Evolutionary conservation across 140 eudicot species (phyloP), one percentile per base, ranked within the genome.

Genomic region (Oenanthe javanica): DNA sequence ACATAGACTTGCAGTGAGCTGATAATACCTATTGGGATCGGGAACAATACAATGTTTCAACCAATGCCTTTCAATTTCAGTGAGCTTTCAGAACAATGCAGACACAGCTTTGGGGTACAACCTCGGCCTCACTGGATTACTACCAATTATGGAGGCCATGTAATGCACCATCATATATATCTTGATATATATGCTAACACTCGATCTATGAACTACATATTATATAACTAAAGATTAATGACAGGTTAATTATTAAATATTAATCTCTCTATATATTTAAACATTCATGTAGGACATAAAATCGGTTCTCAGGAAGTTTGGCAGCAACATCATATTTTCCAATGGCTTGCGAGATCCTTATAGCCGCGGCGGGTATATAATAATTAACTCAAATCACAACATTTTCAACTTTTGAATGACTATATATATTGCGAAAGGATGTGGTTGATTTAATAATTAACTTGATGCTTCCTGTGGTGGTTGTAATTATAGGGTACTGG

Each of bases 111-210:
- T 59, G 95, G 93, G 0, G 97, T 93, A 47, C 43, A 61, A 15
- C 98, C 98, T 52, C 89, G 97, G 14, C 89, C 95, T 16, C 90
- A 91, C 72, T 91, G 98, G 98, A 76, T 88, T 61, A 91, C 95
- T 57, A 89, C 91, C 40, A 85, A 89, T 76, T 93, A 88, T 75
- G 97, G 97, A 36, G 97, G 97, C 52, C 88, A 31, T 31, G 31
- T 31, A 31, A 31, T 31, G 31, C 31, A 31, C 31, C 31, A 31
- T 31, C 31, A 31, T 31, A 31, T 31, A 31, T 31, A 31, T 31
- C 31, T 31, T 31, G 31, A 31, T 31, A 31, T 31, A 31, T 31
- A 31, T 31, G 31, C 31, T 31, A 31, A 31, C 31, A 31, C 31
- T 31, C 31, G 31, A 31, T 31, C 31, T 31, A 31, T 31, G 31